Evolutionary conservation across 2,329 filamentous ascomycete species (phyloP).

Genomic region (Penicillium fuscoglaucum): DNA sequence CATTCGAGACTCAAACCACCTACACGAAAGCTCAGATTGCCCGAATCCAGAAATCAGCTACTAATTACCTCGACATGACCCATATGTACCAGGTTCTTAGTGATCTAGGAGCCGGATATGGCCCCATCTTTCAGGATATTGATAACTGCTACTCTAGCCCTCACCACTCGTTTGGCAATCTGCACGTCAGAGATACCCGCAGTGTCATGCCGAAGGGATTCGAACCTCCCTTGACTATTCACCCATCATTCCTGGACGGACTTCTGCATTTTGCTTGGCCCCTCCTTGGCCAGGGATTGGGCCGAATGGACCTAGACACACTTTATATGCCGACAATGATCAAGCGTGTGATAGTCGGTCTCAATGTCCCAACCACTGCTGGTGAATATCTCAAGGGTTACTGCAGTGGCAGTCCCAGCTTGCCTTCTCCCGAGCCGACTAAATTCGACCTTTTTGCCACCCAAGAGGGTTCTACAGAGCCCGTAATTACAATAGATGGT

Average conservation of each 20-base stretch:
- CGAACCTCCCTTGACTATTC: slow-evolving; percentile 48
- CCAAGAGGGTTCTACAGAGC: slow-evolving; percentile 15
- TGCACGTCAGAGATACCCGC: slow-evolving; percentile 48
- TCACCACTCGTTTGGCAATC: slow-evolving; percentile 28
- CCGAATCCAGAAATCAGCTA: slow-evolving; percentile 13
- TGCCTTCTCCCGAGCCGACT: slow-evolving; percentile 20
- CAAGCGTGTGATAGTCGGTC: slow-evolving; percentile 28
- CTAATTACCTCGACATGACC: slow-evolving; percentile 32
- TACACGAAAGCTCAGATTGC: slow-evolving; percentile 14
- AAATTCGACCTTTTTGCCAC: slow-evolving; percentile 25
- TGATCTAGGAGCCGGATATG: slow-evolving; percentile 53
- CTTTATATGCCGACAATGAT: slow-evolving; percentile 40
- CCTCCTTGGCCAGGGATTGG: slow-evolving; percentile 34
- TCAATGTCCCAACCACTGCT: slow-evolving; percentile 14
- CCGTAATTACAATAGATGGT: slow-evolving; percentile 25
- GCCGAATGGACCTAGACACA: slow-evolving; percentile 30
- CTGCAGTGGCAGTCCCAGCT: slow-evolving; percentile 24
- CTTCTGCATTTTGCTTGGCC: slow-evolving; percentile 35
- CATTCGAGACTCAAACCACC: slow-evolving; percentile 14
- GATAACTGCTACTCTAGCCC: slow-evolving; percentile 47
- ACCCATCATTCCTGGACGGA: slow-evolving; percentile 50
- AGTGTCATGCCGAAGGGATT: slow-evolving; percentile 48
- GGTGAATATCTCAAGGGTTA: slow-evolving; percentile 25
- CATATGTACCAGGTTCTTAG: slow-evolving; percentile 51
- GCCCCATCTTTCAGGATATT: slow-evolving; percentile 54